phyloP scores from a whole-genome alignment of 345 rosid species.

The Chamaenerion angustifolium region DNA sequence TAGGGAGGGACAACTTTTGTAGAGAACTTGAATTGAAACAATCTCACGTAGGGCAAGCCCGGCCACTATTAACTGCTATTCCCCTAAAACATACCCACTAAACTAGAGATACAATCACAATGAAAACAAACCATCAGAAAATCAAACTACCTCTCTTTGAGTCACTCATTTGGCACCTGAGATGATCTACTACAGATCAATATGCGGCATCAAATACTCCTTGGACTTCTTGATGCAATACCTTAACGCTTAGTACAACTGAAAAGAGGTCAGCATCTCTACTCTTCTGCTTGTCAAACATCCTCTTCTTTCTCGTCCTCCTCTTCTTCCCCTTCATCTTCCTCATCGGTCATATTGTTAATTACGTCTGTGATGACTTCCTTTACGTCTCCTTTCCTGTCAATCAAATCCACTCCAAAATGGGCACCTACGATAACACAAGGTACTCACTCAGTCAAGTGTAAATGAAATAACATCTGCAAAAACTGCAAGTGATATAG shows the following conservation, averaged over 20 bases:
- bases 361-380: conserved; percentile 80
- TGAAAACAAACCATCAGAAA: too few species aligned
- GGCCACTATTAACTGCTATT: too few species aligned
- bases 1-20: too few species aligned
- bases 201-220: background rate
- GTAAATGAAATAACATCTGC: background rate
- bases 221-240: background rate
- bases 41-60: too few species aligned
- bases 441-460: conserved; percentile 5
- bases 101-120: too few species aligned
- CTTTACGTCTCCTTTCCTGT: conserved; percentile 86
- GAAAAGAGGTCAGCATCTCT: conserved; percentile 9
- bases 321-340: conserved; percentile 53
- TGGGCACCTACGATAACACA: conserved; percentile 37
- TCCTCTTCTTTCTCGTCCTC: conserved; percentile 35
- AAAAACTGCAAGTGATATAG: background rate
- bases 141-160: too few species aligned
- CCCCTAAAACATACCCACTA: too few species aligned
- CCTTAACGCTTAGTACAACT: background rate
- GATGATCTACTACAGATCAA: background rate
- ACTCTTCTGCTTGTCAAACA: conserved; percentile 24
- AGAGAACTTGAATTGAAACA: too few species aligned
- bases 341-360: conserved; percentile 81
- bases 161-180: background rate
- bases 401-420: conserved; percentile 55